Base-by-base conservation (phyloP, 164 flowering plant species). In the Pachysandra terminalis region DNA sequence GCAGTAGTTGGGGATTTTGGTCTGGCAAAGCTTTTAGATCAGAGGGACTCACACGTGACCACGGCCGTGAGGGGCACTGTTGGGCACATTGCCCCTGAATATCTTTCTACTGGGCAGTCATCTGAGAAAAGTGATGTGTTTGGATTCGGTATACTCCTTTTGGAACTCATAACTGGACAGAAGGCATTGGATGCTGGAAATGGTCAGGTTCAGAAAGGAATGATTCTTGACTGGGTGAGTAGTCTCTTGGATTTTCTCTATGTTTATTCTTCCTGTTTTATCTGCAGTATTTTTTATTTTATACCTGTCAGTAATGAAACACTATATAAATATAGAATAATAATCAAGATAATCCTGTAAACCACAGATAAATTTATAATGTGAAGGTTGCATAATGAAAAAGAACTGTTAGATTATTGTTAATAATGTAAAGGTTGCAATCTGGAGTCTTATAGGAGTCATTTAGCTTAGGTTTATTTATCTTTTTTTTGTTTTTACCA, bases 1-100 rank as follows among this genome's bases (percentile, higher is more conserved):
- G 98, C 93, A 9, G 87, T 96, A 28, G 98, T 96, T 48, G 99
- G 97, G 51, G 99, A 96, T 82, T 96, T 96, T 66, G 99, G 99
- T 19, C 87, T 96, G 51, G 99, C 98, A 6, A 96, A 93, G 80
- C 81, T 96, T 57, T 73, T 93, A 69, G 97, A 96, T 76, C 70
- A 68, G 28, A 78, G 90, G 66, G 98, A 90, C 70, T 90, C 99
- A 65, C 99, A 95, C 75, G 97, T 95, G 64, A 92, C 99, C 19
- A 95, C 99, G 67, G 99, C 98, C 24, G 99, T 96, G 21, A 84
- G 99, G 24, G 99, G 98, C 17, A 96, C 98, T 24, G 77, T 91
- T 5, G 99, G 99, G 26, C 99, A 96, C 75, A 96, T 96, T 66
- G 96, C 99, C 7, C 99, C 99, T 0, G 99, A 96, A 74, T 96